phyloP scores from a whole-genome alignment of 768 basidiomycete species.

The Infundibulicybe gibba region DNA sequence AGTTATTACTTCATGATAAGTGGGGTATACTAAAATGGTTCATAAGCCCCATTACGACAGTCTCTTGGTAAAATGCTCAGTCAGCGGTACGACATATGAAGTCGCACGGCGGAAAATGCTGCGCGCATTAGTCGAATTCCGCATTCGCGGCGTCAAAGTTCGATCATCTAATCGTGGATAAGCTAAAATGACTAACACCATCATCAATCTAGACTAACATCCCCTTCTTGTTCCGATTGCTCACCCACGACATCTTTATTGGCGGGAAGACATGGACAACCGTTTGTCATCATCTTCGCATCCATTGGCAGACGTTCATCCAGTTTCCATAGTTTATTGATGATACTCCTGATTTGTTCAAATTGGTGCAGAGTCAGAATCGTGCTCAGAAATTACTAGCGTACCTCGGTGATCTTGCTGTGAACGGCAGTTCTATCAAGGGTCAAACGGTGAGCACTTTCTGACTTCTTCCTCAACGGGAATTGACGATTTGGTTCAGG shows the following conservation, averaged over 20 bases:
- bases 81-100: conserved; percentile 96
- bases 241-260: conserved; percentile 96
- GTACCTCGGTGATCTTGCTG: conserved; percentile 95
- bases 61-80: conserved; percentile 92
- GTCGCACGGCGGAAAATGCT: conserved; percentile 99
- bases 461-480: background rate
- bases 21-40: background rate
- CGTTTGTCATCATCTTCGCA: conserved; percentile 7
- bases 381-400: conserved; percentile 96
- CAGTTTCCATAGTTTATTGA: conserved; percentile 79
- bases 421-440: conserved; percentile 98
- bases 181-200: background rate
- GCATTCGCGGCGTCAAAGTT: conserved; percentile 97
- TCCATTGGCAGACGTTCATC: background rate
- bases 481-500: conserved; percentile 30
- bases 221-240: conserved; percentile 96
- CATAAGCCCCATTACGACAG: conserved; percentile 95
- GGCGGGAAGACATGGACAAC: conserved; percentile 99
- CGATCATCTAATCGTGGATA: conserved; percentile 1
- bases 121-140: conserved; percentile 98
- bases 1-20: conserved; percentile 3
- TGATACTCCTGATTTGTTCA: conserved; percentile 99
- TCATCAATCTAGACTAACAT: conserved; percentile 78
- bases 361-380: conserved; percentile 95
- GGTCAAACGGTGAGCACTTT: conserved; percentile 63